phyloP scores from a whole-genome alignment of 176 grass and related monocot species.

The Guadua angustifolia region DNA sequence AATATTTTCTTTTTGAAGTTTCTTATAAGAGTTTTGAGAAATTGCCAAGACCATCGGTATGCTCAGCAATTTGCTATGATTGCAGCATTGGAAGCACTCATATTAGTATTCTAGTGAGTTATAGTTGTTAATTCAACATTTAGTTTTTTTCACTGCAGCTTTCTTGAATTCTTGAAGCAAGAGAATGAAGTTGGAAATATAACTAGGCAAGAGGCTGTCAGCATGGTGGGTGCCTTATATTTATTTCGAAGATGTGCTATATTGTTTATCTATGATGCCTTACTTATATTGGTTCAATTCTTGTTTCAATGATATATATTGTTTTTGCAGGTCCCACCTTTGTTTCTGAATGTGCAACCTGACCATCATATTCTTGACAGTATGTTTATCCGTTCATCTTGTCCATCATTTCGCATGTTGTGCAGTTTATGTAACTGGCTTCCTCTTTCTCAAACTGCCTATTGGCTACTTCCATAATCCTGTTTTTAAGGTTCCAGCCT shows the following conservation, averaged over 20 bases:
- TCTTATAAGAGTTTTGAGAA: constrained; percentile 26
- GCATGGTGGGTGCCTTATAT: constrained; percentile 74
- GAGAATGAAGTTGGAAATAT: constrained; percentile 99
- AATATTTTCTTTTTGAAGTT: constrained; percentile 19
- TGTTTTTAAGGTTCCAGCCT: not conserved
- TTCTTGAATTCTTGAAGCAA: constrained; percentile 54
- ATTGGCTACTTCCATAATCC: not conserved
- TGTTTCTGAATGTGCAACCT: constrained; percentile 91
- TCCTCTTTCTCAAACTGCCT: not conserved
- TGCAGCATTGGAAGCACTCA: not conserved
- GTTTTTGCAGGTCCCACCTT: constrained; percentile 81
- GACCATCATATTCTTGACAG: constrained; percentile 96
- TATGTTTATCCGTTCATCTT: constrained; percentile 52
- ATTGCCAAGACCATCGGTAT: not conserved
- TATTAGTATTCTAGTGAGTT: too few relatives aligned
- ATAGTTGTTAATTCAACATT: too few relatives aligned
- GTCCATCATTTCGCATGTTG: constrained; percentile 7
- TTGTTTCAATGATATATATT: constrained; percentile 34
- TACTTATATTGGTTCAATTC: not conserved
- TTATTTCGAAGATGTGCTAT: constrained; percentile 9
- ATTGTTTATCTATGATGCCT: constrained; percentile 30
- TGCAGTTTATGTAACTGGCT: constrained; percentile 1
- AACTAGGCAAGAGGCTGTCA: constrained; percentile 99
- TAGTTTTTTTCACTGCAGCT: too few relatives aligned
- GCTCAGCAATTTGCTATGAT: not conserved